phyloP scores from a whole-genome alignment of 192 early-diverging fungal species.

The Radiomyces spectabilis region DNA sequence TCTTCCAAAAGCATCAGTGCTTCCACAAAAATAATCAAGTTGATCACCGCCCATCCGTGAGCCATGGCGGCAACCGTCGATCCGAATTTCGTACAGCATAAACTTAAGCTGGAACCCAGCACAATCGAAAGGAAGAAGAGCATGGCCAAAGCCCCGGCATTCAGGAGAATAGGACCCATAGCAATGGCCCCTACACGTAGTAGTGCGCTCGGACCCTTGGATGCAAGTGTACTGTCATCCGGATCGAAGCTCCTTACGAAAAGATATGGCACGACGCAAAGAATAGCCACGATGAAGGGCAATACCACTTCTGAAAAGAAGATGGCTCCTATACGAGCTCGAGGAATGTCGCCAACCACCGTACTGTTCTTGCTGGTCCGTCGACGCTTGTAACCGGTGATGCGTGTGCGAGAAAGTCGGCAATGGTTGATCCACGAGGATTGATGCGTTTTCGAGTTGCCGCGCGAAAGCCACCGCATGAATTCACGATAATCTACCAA shows the following conservation, averaged over 20 bases:
- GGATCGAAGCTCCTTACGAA: slow-evolving; percentile 60
- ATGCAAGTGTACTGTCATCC: slow-evolving; percentile 9
- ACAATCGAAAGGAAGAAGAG: slow-evolving; percentile 60
- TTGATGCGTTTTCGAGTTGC: slow-evolving; percentile 65
- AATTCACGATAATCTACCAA: slow-evolving; percentile 75
- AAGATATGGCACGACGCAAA: slow-evolving; percentile 56
- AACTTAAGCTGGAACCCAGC: slow-evolving; percentile 50
- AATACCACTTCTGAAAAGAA: slow-evolving; percentile 65
- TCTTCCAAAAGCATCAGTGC: slow-evolving; percentile 60
- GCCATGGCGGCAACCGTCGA: slow-evolving; percentile 60
- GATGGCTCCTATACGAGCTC: slow-evolving; percentile 59
- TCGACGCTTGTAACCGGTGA: slow-evolving; percentile 76
- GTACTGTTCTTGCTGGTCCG: not conserved
- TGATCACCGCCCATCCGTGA: slow-evolving; percentile 55
- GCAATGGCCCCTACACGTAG: slow-evolving; percentile 58
- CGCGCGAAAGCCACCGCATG: slow-evolving; percentile 76
- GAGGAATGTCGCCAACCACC: slow-evolving; percentile 50
- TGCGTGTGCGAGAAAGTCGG: slow-evolving; percentile 58
- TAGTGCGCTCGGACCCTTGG: slow-evolving; percentile 35
- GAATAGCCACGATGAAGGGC: slow-evolving; percentile 52
- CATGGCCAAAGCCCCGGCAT: slow-evolving; percentile 52
- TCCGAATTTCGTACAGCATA: slow-evolving; percentile 67
- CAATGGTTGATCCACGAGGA: slow-evolving; percentile 79
- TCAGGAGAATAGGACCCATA: slow-evolving; percentile 61
- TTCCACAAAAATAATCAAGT: slow-evolving; percentile 54